phyloP scores from a whole-genome alignment of 176 grass and related monocot species.

The Elaeis guineensis region DNA sequence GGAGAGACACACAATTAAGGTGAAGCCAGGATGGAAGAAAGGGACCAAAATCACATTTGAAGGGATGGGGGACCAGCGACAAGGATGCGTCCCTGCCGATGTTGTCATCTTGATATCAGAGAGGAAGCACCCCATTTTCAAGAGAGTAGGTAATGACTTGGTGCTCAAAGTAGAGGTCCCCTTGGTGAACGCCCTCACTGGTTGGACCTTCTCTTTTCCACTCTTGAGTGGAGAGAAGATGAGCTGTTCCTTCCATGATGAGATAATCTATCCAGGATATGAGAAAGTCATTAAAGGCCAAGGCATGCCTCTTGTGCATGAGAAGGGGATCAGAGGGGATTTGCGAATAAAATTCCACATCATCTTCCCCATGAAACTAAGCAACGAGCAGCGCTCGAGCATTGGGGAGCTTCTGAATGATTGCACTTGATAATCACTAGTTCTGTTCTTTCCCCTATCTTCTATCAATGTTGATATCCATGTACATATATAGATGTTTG shows the following conservation, averaged over 20 bases:
- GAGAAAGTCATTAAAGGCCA: conserved; percentile 71
- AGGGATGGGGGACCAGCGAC: conserved; percentile 64
- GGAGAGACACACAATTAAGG: conserved; percentile 44
- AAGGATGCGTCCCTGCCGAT: conserved; percentile 58
- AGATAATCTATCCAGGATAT: conserved; percentile 57
- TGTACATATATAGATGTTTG: neutral
- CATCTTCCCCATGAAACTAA: conserved; percentile 67
- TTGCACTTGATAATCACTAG: conserved; percentile 30
- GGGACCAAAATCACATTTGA: conserved; percentile 61
- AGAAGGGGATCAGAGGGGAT: conserved; percentile 48
- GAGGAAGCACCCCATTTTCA: conserved; percentile 72
- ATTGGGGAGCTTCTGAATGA: conserved; percentile 55
- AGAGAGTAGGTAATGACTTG: conserved; percentile 68
- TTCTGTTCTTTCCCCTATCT: conserved; percentile 31
- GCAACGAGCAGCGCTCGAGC: conserved; percentile 35
- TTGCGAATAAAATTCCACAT: conserved; percentile 60
- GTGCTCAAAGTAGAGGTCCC: conserved; percentile 89
- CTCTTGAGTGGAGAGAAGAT: conserved; percentile 60
- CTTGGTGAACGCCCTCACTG: conserved; percentile 65
- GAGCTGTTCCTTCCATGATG: conserved; percentile 66
- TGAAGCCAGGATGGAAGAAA: conserved; percentile 83
- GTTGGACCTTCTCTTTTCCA: conserved; percentile 84
- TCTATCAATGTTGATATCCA: conserved; percentile 45
- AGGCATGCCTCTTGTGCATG: conserved; percentile 61
- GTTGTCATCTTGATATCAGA: conserved; percentile 47